These are phyloP conservation scores for Pholiota adiposa DNA, from an alignment of 1,284 basidiomycete genomes.

Conservation along the genomic window DNA sequence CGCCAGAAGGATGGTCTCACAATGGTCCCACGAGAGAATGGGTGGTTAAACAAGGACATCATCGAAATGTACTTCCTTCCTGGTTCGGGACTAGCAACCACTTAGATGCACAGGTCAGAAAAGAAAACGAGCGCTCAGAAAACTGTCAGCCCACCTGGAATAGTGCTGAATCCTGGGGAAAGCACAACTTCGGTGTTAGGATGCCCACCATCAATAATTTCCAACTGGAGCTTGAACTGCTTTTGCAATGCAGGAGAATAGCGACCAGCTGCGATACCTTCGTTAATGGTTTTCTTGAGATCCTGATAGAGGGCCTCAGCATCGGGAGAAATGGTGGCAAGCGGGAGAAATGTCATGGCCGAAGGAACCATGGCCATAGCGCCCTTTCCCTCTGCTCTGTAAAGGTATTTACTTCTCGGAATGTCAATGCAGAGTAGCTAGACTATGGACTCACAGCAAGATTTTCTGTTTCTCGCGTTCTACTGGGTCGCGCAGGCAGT, in stretches of 20 bases:
- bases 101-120: no score
- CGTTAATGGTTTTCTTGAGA: neutral
- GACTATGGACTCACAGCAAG: conserved; percentile 14
- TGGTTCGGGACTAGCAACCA: neutral
- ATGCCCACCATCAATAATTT: conserved; percentile 3
- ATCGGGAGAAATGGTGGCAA: neutral
- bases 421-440: neutral
- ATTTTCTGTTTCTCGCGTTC: conserved; percentile 2
- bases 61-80: conserved; percentile 11
- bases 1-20: neutral
- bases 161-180: conserved; percentile 4
- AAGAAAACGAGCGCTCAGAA: neutral
- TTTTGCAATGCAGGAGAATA: conserved; percentile 8
- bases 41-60: conserved; percentile 3
- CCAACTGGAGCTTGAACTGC: conserved; percentile 8
- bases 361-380: conserved; percentile 1
- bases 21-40: conserved; percentile 14
- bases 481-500: conserved; percentile 2
- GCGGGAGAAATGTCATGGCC: conserved; percentile 8
- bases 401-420: neutral
- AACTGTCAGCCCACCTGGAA: neutral
- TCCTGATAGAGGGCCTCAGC: neutral
- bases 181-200: conserved; percentile 5
- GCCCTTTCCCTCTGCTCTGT: conserved; percentile 9
- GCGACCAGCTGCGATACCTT: neutral